These are phyloP conservation scores for Trypanosoma brucei DNA, from an alignment of 208 protist species.

Conservation along the genomic window DNA sequence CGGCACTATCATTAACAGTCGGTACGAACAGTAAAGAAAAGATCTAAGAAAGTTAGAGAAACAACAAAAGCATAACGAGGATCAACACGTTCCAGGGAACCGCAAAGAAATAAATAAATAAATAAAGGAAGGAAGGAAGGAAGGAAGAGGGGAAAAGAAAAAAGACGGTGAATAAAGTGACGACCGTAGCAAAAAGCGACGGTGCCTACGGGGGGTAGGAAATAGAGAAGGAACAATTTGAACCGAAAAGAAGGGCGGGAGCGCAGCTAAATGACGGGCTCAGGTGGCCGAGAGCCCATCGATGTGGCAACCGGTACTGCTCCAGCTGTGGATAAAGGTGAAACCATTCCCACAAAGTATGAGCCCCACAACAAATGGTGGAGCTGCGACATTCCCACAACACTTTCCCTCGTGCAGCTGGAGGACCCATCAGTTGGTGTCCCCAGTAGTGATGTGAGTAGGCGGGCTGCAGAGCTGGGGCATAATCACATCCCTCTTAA, in stretches of 20 bases:
- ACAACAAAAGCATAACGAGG: no score
- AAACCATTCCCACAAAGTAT: slow-evolving; percentile 52
- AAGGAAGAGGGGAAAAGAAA: slow-evolving; percentile 4
- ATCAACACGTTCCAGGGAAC: no score
- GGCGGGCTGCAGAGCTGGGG: slow-evolving; percentile 57
- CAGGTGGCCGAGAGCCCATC: no score
- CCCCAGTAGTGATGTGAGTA: slow-evolving; percentile 35
- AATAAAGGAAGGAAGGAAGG: no score
- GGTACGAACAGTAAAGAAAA: no score
- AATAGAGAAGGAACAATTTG: no score
- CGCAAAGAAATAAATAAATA: no score
- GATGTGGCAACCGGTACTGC: no score
- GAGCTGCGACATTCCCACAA: slow-evolving; percentile 54
- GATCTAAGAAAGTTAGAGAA: no score
- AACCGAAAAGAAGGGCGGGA: not conserved
- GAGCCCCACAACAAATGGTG: slow-evolving; percentile 65
- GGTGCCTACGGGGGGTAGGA: no score
- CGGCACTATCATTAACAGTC: no score
- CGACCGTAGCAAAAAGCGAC: not conserved
- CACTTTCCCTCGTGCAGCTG: slow-evolving; percentile 73
- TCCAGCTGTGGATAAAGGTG: slow-evolving; percentile 10
- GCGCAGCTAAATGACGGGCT: no score
- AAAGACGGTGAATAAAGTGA: not conserved
- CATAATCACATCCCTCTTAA: slow-evolving; percentile 79
- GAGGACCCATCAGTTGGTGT: slow-evolving; percentile 51